These are phyloP conservation scores for Boechera stricta DNA, from an alignment of 345 rosid species.

Conservation along the genomic window DNA sequence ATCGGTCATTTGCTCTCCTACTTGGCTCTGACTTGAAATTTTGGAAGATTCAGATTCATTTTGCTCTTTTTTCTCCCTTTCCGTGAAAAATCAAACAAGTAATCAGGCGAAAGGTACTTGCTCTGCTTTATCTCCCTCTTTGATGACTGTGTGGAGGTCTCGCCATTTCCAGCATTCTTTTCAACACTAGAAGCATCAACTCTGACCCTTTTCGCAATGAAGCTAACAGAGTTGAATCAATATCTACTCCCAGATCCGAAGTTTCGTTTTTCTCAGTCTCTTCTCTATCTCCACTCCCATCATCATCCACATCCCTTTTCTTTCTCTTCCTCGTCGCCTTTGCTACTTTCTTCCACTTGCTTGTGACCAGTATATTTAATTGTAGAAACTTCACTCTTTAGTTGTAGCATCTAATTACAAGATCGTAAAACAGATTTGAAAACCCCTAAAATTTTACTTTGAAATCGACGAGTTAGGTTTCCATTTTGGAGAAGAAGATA, in stretches of 20 bases:
- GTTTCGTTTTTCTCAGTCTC: slow-evolving; percentile 4
- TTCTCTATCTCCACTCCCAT: slow-evolving; percentile 30
- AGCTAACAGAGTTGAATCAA: slow-evolving; percentile 39
- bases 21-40: slow-evolving; percentile 40
- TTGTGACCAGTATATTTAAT: slow-evolving; percentile 29
- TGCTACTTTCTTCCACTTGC: slow-evolving; percentile 40
- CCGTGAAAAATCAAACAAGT: slow-evolving; percentile 47
- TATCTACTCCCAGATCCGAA: slow-evolving; percentile 34
- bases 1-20: slow-evolving; percentile 42
- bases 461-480: too few species aligned
- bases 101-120: slow-evolving; percentile 85
- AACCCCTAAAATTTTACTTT: too few species aligned
- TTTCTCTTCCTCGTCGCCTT: slow-evolving; percentile 44
- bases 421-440: too few species aligned
- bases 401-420: too few species aligned
- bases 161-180: slow-evolving; percentile 34
- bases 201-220: slow-evolving; percentile 42
- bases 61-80: slow-evolving; percentile 40
- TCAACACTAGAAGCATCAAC: slow-evolving; percentile 20
- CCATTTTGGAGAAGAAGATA: too few species aligned
- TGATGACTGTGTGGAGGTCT: slow-evolving; percentile 34
- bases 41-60: slow-evolving; percentile 41
- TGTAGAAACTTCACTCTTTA: slow-evolving; percentile 26
- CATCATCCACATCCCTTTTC: slow-evolving; percentile 35
- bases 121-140: slow-evolving; percentile 89